phyloP scores from a whole-genome alignment of 257 asterid species.

The Solanum appendiculatum region DNA sequence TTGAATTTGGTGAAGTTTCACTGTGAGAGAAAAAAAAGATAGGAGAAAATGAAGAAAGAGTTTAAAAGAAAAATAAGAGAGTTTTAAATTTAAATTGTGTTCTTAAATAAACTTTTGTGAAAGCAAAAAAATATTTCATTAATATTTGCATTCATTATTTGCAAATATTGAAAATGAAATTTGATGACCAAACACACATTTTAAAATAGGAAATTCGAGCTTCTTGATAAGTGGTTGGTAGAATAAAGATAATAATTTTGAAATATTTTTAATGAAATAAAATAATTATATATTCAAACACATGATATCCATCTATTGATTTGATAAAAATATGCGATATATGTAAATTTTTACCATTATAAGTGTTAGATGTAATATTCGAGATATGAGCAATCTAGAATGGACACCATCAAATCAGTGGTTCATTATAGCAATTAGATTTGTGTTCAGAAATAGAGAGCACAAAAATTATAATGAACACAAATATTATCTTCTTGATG shows the following conservation, averaged over 20 bases:
- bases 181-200: neutral
- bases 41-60: neutral
- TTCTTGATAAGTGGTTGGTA: neutral
- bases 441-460: neutral
- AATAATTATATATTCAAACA: too few relatives aligned
- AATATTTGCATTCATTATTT: neutral
- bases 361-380: neutral
- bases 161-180: neutral
- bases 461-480: neutral
- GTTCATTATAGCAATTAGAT: neutral
- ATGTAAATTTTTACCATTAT: neutral
- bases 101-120: neutral
- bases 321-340: neutral
- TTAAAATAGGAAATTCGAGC: neutral
- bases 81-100: neutral
- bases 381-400: neutral
- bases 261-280: too few relatives aligned
- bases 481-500: neutral
- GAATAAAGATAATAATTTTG: too few relatives aligned
- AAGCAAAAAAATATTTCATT: neutral
- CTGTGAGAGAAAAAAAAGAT: neutral
- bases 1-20: neutral
- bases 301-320: neutral
- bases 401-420: neutral
- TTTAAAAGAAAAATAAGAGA: neutral